Conservation (phyloP, 2,329 filamentous ascomycete species). For the Metarhizium brunneum region DNA sequence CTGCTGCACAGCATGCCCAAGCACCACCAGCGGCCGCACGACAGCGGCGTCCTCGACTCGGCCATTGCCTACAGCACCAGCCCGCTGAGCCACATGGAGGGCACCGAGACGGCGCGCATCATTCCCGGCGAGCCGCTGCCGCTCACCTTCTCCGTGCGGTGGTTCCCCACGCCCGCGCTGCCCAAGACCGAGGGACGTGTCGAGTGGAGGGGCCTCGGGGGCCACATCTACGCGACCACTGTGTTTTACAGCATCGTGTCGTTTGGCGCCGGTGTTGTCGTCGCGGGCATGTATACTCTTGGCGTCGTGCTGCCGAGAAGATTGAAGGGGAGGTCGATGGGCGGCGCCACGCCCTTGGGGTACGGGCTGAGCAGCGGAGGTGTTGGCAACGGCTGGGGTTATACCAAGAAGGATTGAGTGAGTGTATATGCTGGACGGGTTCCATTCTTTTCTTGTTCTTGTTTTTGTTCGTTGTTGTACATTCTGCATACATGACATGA, state of each 20-base stretch:
- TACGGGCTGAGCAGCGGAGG: conserved; percentile 37
- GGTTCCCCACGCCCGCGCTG: conserved; percentile 70
- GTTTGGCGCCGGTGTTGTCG: conserved; percentile 45
- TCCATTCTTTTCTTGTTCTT: neutral
- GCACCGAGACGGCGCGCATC: conserved; percentile 50
- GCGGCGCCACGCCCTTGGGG: conserved; percentile 48
- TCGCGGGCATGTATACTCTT: conserved; percentile 50
- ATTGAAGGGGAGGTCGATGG: conserved; percentile 39
- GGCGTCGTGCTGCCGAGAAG: conserved; percentile 48
- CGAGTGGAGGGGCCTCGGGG: conserved; percentile 56
- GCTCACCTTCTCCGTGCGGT: conserved; percentile 70
- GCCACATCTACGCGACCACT: conserved; percentile 54
- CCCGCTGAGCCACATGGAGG: conserved; percentile 51
- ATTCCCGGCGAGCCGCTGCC: conserved; percentile 82
- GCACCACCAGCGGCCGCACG: conserved; percentile 52
- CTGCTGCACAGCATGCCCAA: conserved; percentile 64
- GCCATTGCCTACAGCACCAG: conserved; percentile 81
- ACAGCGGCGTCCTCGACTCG: conserved; percentile 74
- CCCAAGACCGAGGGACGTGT: conserved; percentile 58
- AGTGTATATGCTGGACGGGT: neutral
- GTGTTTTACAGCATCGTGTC: conserved; percentile 53
- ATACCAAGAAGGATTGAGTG: conserved; percentile 32
- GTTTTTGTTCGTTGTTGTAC: neutral
- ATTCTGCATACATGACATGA: neutral
- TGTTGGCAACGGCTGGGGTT: conserved; percentile 51